Conservation (phyloP, 805 yeast genomes). For the Starmerella scarabaei region DNA sequence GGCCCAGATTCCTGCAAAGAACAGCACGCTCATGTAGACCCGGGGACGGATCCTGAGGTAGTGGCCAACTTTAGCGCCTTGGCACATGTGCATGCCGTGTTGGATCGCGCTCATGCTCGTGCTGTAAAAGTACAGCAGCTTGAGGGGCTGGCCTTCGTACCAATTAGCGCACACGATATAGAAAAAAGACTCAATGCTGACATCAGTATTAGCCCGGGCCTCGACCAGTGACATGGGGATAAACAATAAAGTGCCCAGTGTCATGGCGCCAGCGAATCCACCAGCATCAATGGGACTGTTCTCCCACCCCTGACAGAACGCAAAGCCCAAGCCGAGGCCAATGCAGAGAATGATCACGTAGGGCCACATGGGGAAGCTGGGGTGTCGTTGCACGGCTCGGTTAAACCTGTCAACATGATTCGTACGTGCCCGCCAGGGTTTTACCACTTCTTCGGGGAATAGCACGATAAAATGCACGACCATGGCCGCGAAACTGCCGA, state of each 20-base stretch:
- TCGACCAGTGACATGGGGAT: conserved; percentile 53
- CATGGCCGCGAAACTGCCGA: conserved; percentile 53
- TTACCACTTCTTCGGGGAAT: conserved; percentile 46
- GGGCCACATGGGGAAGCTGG: conserved; percentile 56
- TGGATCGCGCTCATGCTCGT: conserved; percentile 42
- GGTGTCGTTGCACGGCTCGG: conserved; percentile 40
- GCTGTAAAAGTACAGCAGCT: conserved; percentile 46
- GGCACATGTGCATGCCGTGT: conserved; percentile 39
- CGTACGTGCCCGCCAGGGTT: conserved; percentile 20
- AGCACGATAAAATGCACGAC: conserved; percentile 41
- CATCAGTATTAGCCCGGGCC: conserved; percentile 48
- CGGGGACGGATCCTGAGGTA: conserved; percentile 54
- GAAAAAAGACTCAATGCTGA: conserved; percentile 50
- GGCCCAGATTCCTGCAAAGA: conserved; percentile 32
- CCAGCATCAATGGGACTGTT: conserved; percentile 38
- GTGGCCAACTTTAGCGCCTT: conserved; percentile 42
- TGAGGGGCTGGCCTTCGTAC: conserved; percentile 37
- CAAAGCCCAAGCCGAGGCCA: conserved; percentile 14
- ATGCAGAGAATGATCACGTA: conserved; percentile 33
- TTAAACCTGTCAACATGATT: conserved; percentile 39
- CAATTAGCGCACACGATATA: conserved; percentile 36
- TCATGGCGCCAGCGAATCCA: conserved; percentile 34
- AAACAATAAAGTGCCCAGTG: conserved; percentile 42
- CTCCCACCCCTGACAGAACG: conserved; percentile 25
- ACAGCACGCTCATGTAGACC: conserved; percentile 41